Evolutionary conservation across 495 filamentous ascomycete genomes (phyloP), one percentile per base, ranked within the genome.

Genomic region (Parathielavia appendiculata): DNA sequence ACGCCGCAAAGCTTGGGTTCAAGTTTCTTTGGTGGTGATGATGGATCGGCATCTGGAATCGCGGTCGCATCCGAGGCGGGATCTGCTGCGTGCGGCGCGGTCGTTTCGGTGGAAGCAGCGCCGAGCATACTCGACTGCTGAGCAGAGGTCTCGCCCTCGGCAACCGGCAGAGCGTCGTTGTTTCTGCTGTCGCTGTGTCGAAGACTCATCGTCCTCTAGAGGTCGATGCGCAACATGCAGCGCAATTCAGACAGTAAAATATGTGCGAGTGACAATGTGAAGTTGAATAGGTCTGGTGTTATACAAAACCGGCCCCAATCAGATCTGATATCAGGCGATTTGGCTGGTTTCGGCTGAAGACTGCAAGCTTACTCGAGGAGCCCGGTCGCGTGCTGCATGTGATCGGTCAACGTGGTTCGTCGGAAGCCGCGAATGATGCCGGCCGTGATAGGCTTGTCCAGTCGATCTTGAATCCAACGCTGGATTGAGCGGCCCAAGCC

Each of bases 1-100:
- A 88, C 80, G 59, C 77, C 77, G 62, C 86, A 89, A 5, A 74
- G 22, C 39, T 64, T 70, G 16, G 52, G 47, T 11, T 44, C 60
- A 7, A 56, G 56, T 40, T 60, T 63, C 34, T 32, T 57, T 30
- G 41, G 45, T 34, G 62, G 49, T 9, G 47, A 16, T 14, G 54
- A 32, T 12, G 52, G 43, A 23, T 53, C 57, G 23, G 17, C 23
- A 36, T 52, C 45, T 16, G 52, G 30, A 14, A 17, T 30, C 17
- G 39, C 38, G 49, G 20, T 20, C 10, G 44, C 44, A 50, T 23
- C 36, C 23, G 39, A 46, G 54, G 20, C 30, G 14, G 44, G 44
- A 50, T 54, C 47, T 26, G 34, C 51, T 51, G 55, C 22, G n/a
- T 35, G 46, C 23, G 40, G 40, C 56, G 57, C 58, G 30, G 54